A percentile compares a stretch with the other conserved stretches of the same genome.
Conservation (phyloP, 345 rosid species). For the Arabidopsis suecica region DNA sequence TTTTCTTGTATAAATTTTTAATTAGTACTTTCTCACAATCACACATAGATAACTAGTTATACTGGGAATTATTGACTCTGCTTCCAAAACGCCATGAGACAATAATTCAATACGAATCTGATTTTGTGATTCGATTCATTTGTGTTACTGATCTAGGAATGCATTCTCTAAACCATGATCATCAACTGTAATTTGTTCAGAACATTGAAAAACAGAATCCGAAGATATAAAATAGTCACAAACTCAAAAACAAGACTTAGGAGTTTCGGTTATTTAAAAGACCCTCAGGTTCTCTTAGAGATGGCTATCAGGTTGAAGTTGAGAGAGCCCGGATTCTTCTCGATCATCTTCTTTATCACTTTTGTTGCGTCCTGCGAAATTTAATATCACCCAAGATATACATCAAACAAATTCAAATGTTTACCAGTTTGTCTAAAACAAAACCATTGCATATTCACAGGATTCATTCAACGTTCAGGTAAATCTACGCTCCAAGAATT, state of each 20-base stretch:
- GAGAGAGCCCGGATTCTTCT: constrained; percentile 75
- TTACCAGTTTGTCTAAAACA: constrained; percentile 3
- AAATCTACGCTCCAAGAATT: neutral
- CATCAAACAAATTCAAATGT: constrained; percentile 9
- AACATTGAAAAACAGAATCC: constrained; percentile 23
- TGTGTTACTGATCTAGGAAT: neutral
- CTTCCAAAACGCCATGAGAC: neutral
- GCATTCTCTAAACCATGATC: neutral
- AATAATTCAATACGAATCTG: neutral
- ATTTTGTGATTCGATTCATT: neutral
- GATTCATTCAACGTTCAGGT: neutral
- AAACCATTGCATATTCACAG: neutral
- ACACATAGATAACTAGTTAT: too few species aligned
- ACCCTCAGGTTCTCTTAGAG: constrained; percentile 49
- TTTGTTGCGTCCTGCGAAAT: constrained; percentile 70
- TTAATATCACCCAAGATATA: constrained; percentile 5
- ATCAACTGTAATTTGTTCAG: constrained; percentile 17
- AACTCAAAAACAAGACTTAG: constrained; percentile 32
- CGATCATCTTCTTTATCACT: constrained; percentile 73
- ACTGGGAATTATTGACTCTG: neutral
- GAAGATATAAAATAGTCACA: constrained; percentile 27
- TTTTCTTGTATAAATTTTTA: too few species aligned
- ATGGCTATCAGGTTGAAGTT: constrained; percentile 88
- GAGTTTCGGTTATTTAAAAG: neutral
- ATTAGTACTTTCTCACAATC: too few species aligned